Conservation (phyloP, 305 asterid species). For the Solanum chacoense region DNA sequence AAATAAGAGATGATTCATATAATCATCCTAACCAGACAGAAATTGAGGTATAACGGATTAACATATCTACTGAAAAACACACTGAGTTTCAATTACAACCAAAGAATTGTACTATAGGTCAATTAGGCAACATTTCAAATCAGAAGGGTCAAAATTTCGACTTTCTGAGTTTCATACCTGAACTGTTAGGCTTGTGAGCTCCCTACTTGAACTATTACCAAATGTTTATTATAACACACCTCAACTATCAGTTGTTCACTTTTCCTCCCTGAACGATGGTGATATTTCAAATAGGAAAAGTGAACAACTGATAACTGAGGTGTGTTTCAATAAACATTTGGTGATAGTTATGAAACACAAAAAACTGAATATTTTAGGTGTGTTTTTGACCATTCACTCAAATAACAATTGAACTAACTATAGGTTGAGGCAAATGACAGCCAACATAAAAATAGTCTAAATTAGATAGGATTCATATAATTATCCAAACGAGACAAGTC, state of each 20-base stretch:
- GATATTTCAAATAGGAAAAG: background rate
- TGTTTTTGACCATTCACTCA: background rate
- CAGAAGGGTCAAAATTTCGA: background rate
- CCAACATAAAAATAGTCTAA: background rate
- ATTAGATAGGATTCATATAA: background rate
- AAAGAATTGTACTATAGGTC: background rate
- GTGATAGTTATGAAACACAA: background rate
- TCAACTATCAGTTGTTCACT: background rate
- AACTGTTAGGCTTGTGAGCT: background rate
- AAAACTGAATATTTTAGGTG: background rate
- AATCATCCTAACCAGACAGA: background rate
- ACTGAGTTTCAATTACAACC: background rate
- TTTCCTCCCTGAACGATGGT: background rate
- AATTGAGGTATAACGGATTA: background rate
- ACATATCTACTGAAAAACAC: background rate
- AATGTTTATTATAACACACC: background rate
- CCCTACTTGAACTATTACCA: background rate
- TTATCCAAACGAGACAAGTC: background rate
- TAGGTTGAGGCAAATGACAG: background rate
- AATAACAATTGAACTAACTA: background rate
- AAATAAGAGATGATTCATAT: background rate
- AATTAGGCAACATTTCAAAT: background rate
- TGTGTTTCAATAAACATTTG: background rate
- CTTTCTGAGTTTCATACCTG: background rate
- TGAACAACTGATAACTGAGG: background rate